phyloP scores from a whole-genome alignment of 257 asterid genomes.

The Nicotiana noctiflora region DNA sequence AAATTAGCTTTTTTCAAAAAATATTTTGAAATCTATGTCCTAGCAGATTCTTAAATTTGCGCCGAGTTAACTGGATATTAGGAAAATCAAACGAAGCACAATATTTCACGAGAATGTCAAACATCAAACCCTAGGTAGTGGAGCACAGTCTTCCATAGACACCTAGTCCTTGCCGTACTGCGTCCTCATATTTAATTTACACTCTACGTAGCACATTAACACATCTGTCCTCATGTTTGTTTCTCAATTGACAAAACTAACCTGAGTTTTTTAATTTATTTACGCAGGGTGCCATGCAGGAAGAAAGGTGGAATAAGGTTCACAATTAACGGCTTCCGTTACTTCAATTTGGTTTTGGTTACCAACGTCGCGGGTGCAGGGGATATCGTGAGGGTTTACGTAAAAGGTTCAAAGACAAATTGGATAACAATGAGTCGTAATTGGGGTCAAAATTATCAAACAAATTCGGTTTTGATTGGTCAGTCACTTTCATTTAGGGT shows the following conservation, averaged over 20 bases:
- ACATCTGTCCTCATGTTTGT: not conserved
- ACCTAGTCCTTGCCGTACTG: conserved; percentile 10
- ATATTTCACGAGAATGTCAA: conserved; percentile 12
- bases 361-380: conserved; percentile 93
- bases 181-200: not conserved
- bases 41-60: too few species aligned
- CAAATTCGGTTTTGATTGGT: conserved; percentile 45
- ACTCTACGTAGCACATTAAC: not conserved
- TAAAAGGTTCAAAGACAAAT: conserved; percentile 56
- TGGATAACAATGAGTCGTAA: conserved; percentile 77
- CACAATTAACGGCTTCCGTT: conserved; percentile 74
- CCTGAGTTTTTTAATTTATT: not conserved
- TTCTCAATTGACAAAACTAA: not conserved
- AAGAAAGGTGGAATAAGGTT: conserved; percentile 73
- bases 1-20: too few species aligned
- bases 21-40: too few species aligned
- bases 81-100: conserved; percentile 1
- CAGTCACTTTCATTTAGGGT: conserved; percentile 78
- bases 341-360: conserved; percentile 61
- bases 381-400: conserved; percentile 50
- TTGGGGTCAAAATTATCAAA: conserved; percentile 97
- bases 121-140: conserved; percentile 20
- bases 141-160: conserved; percentile 17
- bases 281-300: conserved; percentile 65
- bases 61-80: not conserved